phyloP scores from a whole-genome alignment of 768 basidiomycete genomes.

The Lentinula sp. region DNA sequence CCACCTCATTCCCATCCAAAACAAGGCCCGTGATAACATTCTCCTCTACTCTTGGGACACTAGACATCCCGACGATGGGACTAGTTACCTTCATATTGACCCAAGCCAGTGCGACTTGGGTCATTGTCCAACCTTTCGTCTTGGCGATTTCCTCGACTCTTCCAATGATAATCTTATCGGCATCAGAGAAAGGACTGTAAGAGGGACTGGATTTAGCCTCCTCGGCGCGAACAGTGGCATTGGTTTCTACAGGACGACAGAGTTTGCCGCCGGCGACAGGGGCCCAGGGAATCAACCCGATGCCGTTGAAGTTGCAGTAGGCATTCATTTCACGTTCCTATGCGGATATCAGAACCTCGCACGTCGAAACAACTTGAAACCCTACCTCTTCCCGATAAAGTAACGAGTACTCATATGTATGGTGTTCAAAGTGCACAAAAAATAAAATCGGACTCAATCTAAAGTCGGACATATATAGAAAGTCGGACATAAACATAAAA shows the following conservation, averaged over 20 bases:
- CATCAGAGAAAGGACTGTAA: conserved; percentile 9
- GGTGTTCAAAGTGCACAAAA: too few relatives aligned
- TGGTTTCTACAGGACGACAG: neutral
- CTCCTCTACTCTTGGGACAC: conserved; percentile 8
- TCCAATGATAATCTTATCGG: conserved; percentile 6
- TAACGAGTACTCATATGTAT: conserved; percentile 38
- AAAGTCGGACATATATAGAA: too few relatives aligned
- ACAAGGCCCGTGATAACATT: neutral
- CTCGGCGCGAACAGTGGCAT: neutral
- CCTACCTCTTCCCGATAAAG: conserved; percentile 39
- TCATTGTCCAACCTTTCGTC: conserved; percentile 18
- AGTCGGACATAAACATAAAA: too few relatives aligned
- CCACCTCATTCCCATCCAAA: conserved; percentile 1
- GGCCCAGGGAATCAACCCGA: conserved; percentile 40
- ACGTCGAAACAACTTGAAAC: neutral
- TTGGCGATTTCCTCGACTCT: conserved; percentile 19
- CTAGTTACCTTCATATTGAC: conserved; percentile 19
- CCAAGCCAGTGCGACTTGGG: conserved; percentile 22
- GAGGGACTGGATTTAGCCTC: neutral
- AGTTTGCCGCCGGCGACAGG: conserved; percentile 22
- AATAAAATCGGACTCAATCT: too few relatives aligned
- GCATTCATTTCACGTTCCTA: conserved; percentile 32
- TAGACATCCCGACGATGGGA: conserved; percentile 6
- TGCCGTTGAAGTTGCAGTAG: conserved; percentile 15
- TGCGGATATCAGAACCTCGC: too few relatives aligned